Conservation (phyloP, 2,329 filamentous ascomycete genomes). For the Colletotrichum tanaceti region DNA sequence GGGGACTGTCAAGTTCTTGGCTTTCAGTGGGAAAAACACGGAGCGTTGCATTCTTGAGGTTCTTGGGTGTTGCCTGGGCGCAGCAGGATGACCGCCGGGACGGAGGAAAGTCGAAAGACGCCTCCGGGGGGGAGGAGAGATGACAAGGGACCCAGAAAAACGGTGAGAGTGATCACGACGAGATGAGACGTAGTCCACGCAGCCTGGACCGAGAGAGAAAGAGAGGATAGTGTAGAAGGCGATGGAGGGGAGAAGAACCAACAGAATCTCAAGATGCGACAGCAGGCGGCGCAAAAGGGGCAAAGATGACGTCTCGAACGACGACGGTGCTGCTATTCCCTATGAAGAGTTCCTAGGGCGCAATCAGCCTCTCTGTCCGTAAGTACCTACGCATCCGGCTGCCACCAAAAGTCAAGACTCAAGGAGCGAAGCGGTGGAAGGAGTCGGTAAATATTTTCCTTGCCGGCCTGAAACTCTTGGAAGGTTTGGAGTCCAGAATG, state of each 20-base stretch:
- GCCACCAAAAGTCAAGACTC: not conserved
- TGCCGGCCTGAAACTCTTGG: constrained; percentile 5
- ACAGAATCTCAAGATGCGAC: constrained; percentile 2
- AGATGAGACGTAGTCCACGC: not conserved
- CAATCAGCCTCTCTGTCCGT: not conserved
- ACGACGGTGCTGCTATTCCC: not conserved
- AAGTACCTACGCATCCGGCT: no score
- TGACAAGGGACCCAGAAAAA: not conserved
- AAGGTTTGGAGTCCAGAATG: not conserved
- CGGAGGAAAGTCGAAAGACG: not conserved
- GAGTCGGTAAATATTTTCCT: not conserved
- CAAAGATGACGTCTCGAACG: constrained; percentile 19
- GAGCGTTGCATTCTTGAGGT: not conserved
- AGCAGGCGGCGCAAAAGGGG: not conserved
- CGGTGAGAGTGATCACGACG: not conserved
- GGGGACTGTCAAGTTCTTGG: constrained; percentile 21
- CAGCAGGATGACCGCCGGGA: not conserved
- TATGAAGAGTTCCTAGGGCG: not conserved
- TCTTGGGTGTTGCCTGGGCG: not conserved
- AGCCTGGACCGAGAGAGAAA: not conserved
- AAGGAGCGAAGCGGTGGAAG: not conserved
- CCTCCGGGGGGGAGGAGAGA: not conserved
- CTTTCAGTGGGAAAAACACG: not conserved
- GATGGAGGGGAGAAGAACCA: not conserved
- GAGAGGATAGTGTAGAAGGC: not conserved